Evolutionary conservation across 202 grass and related monocot species (phyloP).

Genomic region (Alloteropsis angusta): DNA sequence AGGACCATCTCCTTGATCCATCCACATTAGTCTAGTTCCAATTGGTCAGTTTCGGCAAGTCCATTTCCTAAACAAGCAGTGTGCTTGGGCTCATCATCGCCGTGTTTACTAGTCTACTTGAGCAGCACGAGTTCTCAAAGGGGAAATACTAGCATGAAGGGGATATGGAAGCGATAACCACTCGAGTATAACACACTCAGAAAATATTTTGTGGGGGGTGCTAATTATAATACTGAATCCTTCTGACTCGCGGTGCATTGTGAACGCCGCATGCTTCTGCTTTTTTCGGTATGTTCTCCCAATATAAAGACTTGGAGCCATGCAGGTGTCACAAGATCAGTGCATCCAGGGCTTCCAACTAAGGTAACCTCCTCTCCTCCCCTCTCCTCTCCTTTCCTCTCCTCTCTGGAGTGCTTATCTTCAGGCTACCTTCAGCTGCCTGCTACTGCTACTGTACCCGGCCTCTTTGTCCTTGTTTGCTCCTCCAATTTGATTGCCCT

Average conservation of each 20-base stretch:
- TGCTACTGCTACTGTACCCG: not conserved
- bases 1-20: conserved; percentile 8
- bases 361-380: conserved; percentile 21
- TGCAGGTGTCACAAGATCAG: conserved; percentile 42
- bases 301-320: conserved; percentile 34
- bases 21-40: not conserved
- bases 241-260: conserved; percentile 22
- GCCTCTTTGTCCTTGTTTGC: not conserved
- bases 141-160: not conserved
- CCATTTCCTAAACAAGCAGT: conserved; percentile 33
- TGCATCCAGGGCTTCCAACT: conserved; percentile 34
- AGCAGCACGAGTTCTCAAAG: conserved; percentile 14
- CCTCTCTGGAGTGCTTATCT: conserved; percentile 5
- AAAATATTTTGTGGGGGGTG: conserved; percentile 24
- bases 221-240: conserved; percentile 18
- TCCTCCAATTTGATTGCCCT: not conserved
- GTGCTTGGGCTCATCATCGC: not conserved
- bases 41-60: not conserved
- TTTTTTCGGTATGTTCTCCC: conserved; percentile 6
- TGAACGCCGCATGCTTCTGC: conserved; percentile 21
- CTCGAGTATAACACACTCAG: not conserved
- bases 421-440: conserved; percentile 5
- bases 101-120: conserved; percentile 1
- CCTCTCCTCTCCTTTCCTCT: not conserved
- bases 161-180: not conserved